A percentile compares a stretch with the other conserved stretches of the same genome.
Conservation (phyloP, 352 stramenopile genomes). For the Pythium scleroteichum region DNA sequence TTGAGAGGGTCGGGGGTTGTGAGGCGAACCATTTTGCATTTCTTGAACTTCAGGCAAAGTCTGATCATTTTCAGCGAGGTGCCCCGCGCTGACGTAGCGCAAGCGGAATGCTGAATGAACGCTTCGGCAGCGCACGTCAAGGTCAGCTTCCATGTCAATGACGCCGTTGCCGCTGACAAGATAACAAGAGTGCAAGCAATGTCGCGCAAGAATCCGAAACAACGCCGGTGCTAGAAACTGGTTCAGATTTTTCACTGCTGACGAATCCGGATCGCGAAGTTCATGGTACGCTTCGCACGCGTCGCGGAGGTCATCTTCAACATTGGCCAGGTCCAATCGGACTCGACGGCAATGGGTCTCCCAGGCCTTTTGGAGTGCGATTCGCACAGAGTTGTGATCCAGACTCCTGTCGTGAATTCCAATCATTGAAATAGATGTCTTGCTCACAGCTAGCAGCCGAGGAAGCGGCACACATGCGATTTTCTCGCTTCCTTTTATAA, state of each 20-base stretch:
- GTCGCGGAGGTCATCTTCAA: slow-evolving; percentile 16
- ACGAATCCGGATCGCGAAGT: slow-evolving; percentile 20
- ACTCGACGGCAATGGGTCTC: slow-evolving; percentile 1
- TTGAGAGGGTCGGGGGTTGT: no score
- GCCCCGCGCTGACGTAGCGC: slow-evolving; percentile 22
- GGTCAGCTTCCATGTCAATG: background rate
- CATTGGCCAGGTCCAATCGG: slow-evolving; percentile 8
- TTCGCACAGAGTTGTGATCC: slow-evolving; percentile 3
- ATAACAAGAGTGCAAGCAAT: slow-evolving; percentile 21
- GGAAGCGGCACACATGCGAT: slow-evolving; percentile 18
- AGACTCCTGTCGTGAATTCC: slow-evolving; percentile 27
- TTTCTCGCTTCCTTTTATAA: slow-evolving; percentile 7
- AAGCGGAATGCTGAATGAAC: slow-evolving; percentile 67
- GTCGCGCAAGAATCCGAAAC: slow-evolving; percentile 3
- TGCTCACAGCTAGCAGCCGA: slow-evolving; percentile 6
- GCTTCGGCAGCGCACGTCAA: slow-evolving; percentile 47
- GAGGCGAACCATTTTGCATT: no score
- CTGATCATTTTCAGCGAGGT: background rate
- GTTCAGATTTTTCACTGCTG: slow-evolving; percentile 25
- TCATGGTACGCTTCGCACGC: slow-evolving; percentile 14
- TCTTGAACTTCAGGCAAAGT: no score
- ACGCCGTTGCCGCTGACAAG: background rate
- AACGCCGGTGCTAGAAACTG: slow-evolving; percentile 19
- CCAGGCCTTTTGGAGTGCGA: slow-evolving; percentile 17
- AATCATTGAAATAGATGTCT: slow-evolving; percentile 12